Conservation (phyloP, 805 yeast genomes). For the Yamadazyma tumulicola region DNA sequence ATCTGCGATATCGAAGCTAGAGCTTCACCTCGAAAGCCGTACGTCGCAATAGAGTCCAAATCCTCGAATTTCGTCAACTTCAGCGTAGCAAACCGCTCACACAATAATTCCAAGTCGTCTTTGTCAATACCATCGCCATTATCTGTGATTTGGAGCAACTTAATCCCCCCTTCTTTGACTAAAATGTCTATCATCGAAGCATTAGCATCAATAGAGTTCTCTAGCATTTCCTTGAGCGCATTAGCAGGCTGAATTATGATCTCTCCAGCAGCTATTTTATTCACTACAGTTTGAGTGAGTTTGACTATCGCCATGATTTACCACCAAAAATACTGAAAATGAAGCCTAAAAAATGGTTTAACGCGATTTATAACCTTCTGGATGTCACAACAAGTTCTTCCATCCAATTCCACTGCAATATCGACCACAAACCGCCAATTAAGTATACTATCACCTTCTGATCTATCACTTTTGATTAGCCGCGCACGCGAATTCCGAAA, state of each 20-base stretch:
- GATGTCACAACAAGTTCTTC: no score
- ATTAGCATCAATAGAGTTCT: slow-evolving; percentile 87
- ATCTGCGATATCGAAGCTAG: slow-evolving; percentile 91
- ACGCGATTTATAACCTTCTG: no score
- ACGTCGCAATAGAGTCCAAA: slow-evolving; percentile 64
- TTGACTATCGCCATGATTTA: no score
- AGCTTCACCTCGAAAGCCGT: slow-evolving; percentile 97
- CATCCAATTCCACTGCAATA: no score
- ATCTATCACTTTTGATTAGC: no score
- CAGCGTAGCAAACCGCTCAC: slow-evolving; percentile 91
- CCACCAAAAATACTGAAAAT: no score
- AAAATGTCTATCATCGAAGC: slow-evolving; percentile 70
- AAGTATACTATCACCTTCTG: no score
- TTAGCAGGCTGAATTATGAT: slow-evolving; percentile 91
- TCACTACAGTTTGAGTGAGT: slow-evolving; percentile 74
- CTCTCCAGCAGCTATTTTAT: slow-evolving; percentile 96
- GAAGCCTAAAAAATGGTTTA: no score
- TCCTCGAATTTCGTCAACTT: slow-evolving; percentile 76
- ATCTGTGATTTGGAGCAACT: slow-evolving; percentile 81
- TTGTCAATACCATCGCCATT: slow-evolving; percentile 80
- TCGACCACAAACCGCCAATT: no score
- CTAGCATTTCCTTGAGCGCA: slow-evolving; percentile 89
- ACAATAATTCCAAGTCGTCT: slow-evolving; percentile 74
- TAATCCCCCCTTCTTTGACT: slow-evolving; percentile 90
- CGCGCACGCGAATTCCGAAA: no score